phyloP scores from a whole-genome alignment of 176 grass and related monocot species.

The Oryza punctata region DNA sequence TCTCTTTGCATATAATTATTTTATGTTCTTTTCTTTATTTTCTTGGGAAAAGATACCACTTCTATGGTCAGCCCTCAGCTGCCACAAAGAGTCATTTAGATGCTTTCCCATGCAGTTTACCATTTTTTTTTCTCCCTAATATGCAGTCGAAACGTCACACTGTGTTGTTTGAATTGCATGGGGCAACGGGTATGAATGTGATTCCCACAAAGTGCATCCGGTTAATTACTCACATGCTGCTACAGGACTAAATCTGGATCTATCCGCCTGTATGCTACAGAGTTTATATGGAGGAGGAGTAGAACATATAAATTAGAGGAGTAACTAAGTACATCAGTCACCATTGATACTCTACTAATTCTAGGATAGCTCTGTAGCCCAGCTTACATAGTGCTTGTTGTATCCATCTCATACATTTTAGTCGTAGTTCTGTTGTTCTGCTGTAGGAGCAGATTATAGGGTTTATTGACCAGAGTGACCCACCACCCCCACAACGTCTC shows the following conservation, averaged over 20 bases:
- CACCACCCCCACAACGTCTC: background rate
- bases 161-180: slow-evolving; percentile 19
- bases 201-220: slow-evolving; percentile 31
- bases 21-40: slow-evolving; percentile 12
- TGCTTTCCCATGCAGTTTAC: slow-evolving; percentile 4
- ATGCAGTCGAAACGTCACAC: slow-evolving; percentile 7
- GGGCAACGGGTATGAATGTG: background rate
- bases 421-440: background rate
- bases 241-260: slow-evolving; percentile 30
- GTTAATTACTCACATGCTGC: slow-evolving; percentile 33
- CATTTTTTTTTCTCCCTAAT: background rate
- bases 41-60: background rate
- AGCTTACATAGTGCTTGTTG: background rate
- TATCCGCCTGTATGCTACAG: slow-evolving; percentile 10
- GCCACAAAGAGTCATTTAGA: background rate
- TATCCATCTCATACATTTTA: slow-evolving; percentile 20
- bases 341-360: background rate
- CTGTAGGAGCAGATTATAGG: slow-evolving; percentile 12
- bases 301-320: background rate
- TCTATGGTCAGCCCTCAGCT: background rate
- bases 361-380: slow-evolving; percentile 13
- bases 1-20: slow-evolving; percentile 17
- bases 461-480: slow-evolving; percentile 19
- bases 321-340: background rate
- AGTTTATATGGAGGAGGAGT: background rate